These are phyloP conservation scores for Millerozyma acaciae DNA, from an alignment of 805 yeast species.

Conservation along the genomic window DNA sequence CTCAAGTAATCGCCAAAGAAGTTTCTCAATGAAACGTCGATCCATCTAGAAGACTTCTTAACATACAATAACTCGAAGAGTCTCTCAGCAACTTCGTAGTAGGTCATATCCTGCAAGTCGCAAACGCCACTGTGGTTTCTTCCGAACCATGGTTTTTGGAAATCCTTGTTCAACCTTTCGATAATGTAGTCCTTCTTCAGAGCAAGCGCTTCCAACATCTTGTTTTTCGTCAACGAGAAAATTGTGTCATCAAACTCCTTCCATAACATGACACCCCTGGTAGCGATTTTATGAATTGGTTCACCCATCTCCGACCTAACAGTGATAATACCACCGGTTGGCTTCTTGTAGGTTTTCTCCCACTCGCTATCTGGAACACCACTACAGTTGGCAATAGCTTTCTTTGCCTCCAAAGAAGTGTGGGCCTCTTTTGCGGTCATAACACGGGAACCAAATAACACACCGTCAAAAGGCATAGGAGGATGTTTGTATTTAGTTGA, in stretches of 20 bases:
- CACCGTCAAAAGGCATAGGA: conserved; percentile 99
- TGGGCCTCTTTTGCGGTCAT: conserved; percentile 97
- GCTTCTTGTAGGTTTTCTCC: conserved; percentile 92
- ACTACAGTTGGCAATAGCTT: conserved; percentile 81
- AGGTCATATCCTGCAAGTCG: conserved; percentile 94
- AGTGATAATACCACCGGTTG: conserved; percentile 95
- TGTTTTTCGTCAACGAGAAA: conserved; percentile 86
- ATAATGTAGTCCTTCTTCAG: conserved; percentile 86
- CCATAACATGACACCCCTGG: conserved; percentile 97
- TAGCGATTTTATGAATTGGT: conserved; percentile 97
- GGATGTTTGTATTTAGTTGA: conserved; percentile 83
- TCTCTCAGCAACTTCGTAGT: conserved; percentile 84
- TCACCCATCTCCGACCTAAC: conserved; percentile 99
- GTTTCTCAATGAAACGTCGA: conserved; percentile 80
- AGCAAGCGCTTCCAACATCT: conserved; percentile 73
- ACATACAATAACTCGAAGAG: conserved; percentile 86
- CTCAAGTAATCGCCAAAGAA: conserved; percentile 82
- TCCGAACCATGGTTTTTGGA: conserved; percentile 98
- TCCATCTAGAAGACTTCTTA: conserved; percentile 76
- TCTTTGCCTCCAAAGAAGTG: conserved; percentile 91
- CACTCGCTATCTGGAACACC: conserved; percentile 88
- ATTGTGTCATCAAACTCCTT: conserved; percentile 93
- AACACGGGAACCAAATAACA: conserved; percentile 91
- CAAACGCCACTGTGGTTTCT: conserved; percentile 72
- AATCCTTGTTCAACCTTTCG: conserved; percentile 82